Evolutionary conservation across 805 yeast genomes (phyloP).

Genomic region (Lachancea sp.): DNA sequence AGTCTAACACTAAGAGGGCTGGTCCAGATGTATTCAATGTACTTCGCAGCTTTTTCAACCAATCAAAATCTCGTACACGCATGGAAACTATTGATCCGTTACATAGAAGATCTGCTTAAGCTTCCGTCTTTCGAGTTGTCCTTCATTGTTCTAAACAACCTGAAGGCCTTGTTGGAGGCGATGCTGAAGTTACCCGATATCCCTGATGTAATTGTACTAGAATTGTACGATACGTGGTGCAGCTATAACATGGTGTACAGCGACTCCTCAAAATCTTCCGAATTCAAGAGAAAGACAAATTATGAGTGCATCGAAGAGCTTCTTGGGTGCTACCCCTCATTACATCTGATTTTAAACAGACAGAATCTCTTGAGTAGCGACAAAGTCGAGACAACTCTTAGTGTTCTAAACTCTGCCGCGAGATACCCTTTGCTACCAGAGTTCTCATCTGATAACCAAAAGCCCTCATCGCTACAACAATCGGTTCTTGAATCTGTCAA

Average conservation of each 20-base stretch:
- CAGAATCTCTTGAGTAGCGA: constrained; percentile 31
- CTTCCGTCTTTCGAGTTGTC: constrained; percentile 37
- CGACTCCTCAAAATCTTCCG: constrained; percentile 29
- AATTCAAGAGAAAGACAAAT: constrained; percentile 33
- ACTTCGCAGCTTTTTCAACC: constrained; percentile 36
- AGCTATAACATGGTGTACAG: constrained; percentile 40
- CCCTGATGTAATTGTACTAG: constrained; percentile 29
- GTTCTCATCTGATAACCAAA: constrained; percentile 45
- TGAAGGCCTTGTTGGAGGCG: constrained; percentile 46
- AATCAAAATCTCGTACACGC: constrained; percentile 27
- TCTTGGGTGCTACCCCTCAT: constrained; percentile 45
- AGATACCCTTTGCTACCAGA: constrained; percentile 69
- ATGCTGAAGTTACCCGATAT: constrained; percentile 33
- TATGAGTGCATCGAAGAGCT: constrained; percentile 57
- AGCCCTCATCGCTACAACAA: constrained; percentile 58
- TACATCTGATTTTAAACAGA: constrained; percentile 37
- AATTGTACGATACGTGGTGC: constrained; percentile 48
- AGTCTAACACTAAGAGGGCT: constrained; percentile 59
- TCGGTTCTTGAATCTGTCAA: constrained; percentile 48
- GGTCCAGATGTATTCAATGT: constrained; percentile 52
- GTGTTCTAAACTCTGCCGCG: constrained; percentile 57
- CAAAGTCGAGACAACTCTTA: constrained; percentile 44
- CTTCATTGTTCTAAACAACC: constrained; percentile 49
- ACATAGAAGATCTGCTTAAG: constrained; percentile 38
- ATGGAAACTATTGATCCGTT: constrained; percentile 55